Base-by-base conservation (phyloP, 495 filamentous ascomycete genomes). In the Penicillium psychrofluorescens region DNA sequence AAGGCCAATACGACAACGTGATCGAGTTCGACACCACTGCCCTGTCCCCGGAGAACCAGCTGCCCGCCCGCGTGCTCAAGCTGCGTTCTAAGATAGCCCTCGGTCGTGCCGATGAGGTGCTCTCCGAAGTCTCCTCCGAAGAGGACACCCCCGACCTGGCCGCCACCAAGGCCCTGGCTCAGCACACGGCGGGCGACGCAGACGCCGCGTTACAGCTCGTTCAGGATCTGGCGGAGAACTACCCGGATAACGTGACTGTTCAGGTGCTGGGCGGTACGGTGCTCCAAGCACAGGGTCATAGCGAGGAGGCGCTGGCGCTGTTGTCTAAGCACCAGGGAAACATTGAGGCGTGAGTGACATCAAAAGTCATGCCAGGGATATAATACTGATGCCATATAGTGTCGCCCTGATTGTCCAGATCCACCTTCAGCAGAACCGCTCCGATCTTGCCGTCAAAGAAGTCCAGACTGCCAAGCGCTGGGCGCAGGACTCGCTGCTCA, bases 401-500 rank as follows among this genome's bases (percentile, higher is more conserved):
- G 77, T 90, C 41, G 77, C 89, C 34, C 67, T 94, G 38, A 84
- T 85, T 39, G 80, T 91, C 12, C 91, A 98, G 63, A 95, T 96
- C 41, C 85, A 95, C 52, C 80, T 98, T 8, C 78, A 85, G 44
- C 87, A 94, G 56, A 95, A 96, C 73, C 79, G 91, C 30, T 80
- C 80, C 45, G 91, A 97, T 58, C 77, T 97, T 29, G 92, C 92
- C 4, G 53, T 86, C 6, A 95, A 95, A 64, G 90, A 95, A 61
- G 87, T 95, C 11, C 70, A 83, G 38, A 80, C 84, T n/a, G 92
- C 92, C 16, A 79, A 90, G 63, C 83, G 87, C 62, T 97, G 90
- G 88, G 92, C 90, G 5, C 92, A 98, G 66, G 92, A 98, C 61
- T 92, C 83, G 52, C 68, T 96, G 29, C 76, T 96, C 33, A 86